Evolutionary conservation across 108 stramenopile genomes (phyloP).

Genomic region (Aurantiochytrium sp.): DNA sequence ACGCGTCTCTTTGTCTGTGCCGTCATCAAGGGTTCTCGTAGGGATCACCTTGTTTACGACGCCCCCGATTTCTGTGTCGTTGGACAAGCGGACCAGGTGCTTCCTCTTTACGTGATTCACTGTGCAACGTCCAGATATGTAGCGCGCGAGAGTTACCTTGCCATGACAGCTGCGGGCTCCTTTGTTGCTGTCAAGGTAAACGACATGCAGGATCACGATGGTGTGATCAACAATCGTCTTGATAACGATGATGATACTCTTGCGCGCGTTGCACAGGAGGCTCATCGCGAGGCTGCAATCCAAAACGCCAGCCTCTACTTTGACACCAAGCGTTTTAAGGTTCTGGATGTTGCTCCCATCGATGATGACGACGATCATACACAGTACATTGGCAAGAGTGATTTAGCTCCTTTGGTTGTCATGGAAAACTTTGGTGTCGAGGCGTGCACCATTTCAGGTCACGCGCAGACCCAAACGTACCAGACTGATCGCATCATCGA

Average conservation of each 20-base stretch:
- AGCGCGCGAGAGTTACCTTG: neutral
- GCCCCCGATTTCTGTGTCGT: neutral
- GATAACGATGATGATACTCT: too few relatives aligned
- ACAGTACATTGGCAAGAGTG: neutral
- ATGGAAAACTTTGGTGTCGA: neutral
- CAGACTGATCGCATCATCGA: neutral
- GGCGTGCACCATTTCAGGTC: neutral
- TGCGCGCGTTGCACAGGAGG: too few relatives aligned
- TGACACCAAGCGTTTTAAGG: neutral
- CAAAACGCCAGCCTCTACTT: neutral
- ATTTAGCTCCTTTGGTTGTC: neutral
- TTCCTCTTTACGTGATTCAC: neutral
- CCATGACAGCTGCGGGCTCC: neutral
- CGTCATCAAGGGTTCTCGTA: neutral
- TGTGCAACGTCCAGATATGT: neutral
- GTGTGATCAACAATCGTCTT: too few relatives aligned
- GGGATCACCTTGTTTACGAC: neutral
- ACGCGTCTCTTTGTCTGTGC: neutral
- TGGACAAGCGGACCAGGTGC: neutral
- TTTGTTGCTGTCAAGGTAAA: neutral
- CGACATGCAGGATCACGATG: too few relatives aligned
- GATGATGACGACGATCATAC: neutral
- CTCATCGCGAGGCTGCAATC: neutral
- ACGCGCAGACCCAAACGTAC: neutral
- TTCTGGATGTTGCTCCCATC: neutral